Evolutionary conservation across 257 asterid genomes (phyloP), one percentile per base, ranked within the genome.

Genomic region (Plantago elongata): DNA sequence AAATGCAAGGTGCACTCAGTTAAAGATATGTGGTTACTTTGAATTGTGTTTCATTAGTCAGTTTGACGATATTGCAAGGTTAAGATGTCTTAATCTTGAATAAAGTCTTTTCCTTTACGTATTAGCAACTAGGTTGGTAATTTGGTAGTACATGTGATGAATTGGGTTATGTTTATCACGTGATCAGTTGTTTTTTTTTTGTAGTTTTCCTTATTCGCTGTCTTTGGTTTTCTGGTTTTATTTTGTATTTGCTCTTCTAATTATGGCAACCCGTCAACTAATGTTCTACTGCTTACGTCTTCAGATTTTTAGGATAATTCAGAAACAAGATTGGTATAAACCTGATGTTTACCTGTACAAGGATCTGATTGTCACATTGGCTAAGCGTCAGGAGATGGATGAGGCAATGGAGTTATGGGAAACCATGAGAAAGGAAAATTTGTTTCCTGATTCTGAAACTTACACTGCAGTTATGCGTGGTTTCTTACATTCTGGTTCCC

Each of bases 391-490:
- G 71, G 85, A 78, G 77, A 93, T 93, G 99, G 94, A 89, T 38
- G 91, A 78, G 13, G 96, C 79, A 9, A 89, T 89, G 91, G 80
- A 81, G 27, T 67, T 93, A 45, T 93, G 97, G 97, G 93, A 85
- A 63, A 60, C 69, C 58, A 87, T 89, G 99, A 93, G 80, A 67
- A 77, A 83, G 72, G 97, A 93, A 75, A 62, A 76, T 61, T 58
- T 89, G 40, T 87, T 81, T 72, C 99, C 99, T 0, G 99, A 89
- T 67, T 81, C 78, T 69, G 97, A 89, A 79, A 85, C 99, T 14
- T 93, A 83, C 67, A 78, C 95, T 1, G 99, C 87, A 83, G 95
- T 93, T 59, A 93, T 93, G 59, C 87, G 96, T 17, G 97, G 97
- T 67, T 93, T 93, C 85, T 78, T 93, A 75, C 89, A 87, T 45